A percentile compares a stretch with the other conserved stretches of the same genome.
Conservation (phyloP, 441 rosid genomes). For the Aquilaria agallochum region DNA sequence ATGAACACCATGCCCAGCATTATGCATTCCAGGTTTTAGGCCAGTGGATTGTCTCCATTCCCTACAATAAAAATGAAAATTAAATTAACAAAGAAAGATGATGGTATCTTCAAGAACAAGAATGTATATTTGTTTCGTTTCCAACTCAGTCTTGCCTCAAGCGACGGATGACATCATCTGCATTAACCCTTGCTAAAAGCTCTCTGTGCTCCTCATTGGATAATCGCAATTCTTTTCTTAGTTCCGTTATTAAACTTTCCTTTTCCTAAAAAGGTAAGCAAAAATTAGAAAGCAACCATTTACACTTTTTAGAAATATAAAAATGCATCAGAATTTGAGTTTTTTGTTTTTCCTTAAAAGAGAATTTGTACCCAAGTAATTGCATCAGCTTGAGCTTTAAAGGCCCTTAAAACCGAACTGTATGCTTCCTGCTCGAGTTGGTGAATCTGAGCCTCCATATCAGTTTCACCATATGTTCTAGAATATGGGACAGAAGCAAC, state of each 20-base stretch:
- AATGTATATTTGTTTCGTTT: slow-evolving; percentile 4
- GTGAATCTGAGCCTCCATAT: slow-evolving; percentile 69
- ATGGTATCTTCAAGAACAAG: slow-evolving; percentile 6
- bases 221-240: slow-evolving; percentile 56
- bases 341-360: neutral
- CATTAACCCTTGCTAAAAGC: slow-evolving; percentile 55
- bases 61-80: slow-evolving; percentile 27
- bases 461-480: slow-evolving; percentile 45
- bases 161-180: slow-evolving; percentile 48
- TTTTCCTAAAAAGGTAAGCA: slow-evolving; percentile 44
- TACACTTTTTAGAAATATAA: slow-evolving; percentile 17
- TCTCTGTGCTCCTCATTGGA: slow-evolving; percentile 68
- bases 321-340: slow-evolving; percentile 9
- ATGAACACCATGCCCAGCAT: slow-evolving; percentile 34
- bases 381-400: slow-evolving; percentile 74
- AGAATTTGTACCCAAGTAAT: slow-evolving; percentile 53
- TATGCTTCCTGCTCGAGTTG: slow-evolving; percentile 68
- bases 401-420: slow-evolving; percentile 49
- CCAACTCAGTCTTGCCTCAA: slow-evolving; percentile 38
- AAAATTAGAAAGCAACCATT: slow-evolving; percentile 13
- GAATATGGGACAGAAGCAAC: slow-evolving; percentile 36
- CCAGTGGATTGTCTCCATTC: slow-evolving; percentile 69
- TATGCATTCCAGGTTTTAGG: slow-evolving; percentile 37
- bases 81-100: slow-evolving; percentile 2
- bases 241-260: slow-evolving; percentile 60